phyloP scores from a whole-genome alignment of 31 red algal species.

The Odonthalia washingtoniensis region DNA sequence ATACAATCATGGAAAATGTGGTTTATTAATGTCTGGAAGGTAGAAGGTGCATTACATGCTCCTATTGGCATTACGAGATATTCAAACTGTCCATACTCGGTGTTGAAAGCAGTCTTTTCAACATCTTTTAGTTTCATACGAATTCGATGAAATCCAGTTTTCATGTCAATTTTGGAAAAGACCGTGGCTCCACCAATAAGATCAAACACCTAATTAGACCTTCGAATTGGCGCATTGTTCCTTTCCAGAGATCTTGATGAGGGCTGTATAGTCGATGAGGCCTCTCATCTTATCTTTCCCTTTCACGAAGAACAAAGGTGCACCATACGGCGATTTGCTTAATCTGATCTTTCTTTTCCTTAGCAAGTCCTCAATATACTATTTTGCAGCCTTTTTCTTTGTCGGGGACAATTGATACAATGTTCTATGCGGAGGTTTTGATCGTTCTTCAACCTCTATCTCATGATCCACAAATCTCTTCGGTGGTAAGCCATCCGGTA shows the following conservation, averaged over 20 bases:
- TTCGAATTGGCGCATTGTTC: constrained; percentile 19
- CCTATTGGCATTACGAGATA: constrained; percentile 25
- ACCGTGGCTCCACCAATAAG: background rate
- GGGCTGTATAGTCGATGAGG: constrained; percentile 35
- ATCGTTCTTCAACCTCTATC: background rate
- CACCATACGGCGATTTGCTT: constrained; percentile 29
- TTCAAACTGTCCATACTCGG: no score
- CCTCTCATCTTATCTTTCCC: background rate
- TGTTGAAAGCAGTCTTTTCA: no score
- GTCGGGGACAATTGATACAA: constrained; percentile 29
- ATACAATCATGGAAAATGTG: constrained; percentile 22
- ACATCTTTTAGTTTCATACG: no score
- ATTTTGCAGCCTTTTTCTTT: background rate
- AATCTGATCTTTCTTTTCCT: background rate
- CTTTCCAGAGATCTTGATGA: constrained; percentile 27
- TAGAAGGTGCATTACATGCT: background rate
- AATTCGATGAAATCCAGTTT: no score
- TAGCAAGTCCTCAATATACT: background rate
- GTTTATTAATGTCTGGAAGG: constrained; percentile 27
- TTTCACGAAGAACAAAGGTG: constrained; percentile 14
- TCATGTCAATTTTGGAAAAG: constrained; percentile 24
- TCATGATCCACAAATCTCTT: constrained; percentile 12
- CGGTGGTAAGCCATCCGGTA: constrained; percentile 11
- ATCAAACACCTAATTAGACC: constrained; percentile 28
- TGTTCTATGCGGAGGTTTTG: background rate